A percentile compares a stretch with the other conserved stretches of the same genome.
phyloP scores from a whole-genome alignment of 2,329 filamentous ascomycete species.

The Allantophomopsis cytisporea region DNA sequence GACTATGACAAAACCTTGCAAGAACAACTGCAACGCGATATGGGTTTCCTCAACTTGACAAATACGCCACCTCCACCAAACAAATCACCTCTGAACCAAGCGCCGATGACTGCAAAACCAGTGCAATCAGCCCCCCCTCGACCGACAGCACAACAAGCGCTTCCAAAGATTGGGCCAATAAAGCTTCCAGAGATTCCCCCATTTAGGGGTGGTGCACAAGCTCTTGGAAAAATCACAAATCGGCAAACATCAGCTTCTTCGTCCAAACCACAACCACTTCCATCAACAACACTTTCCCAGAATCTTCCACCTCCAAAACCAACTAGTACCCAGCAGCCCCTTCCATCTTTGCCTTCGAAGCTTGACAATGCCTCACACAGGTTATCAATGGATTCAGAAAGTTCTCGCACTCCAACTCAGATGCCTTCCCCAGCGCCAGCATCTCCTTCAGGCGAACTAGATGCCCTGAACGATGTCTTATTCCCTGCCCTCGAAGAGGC shows the following conservation, averaged over 20 bases:
- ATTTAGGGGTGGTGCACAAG: slow-evolving; percentile 16
- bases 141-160: slow-evolving; percentile 17
- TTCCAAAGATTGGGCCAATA: slow-evolving; percentile 20
- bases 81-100: slow-evolving; percentile 12
- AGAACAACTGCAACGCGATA: slow-evolving; percentile 49
- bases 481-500: slow-evolving; percentile 87
- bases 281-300: slow-evolving; percentile 8
- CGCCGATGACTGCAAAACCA: slow-evolving; percentile 7
- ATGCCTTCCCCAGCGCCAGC: slow-evolving; percentile 43
- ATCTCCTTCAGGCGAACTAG: slow-evolving; percentile 56
- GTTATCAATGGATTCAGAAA: slow-evolving; percentile 11
- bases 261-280: slow-evolving; percentile 13
- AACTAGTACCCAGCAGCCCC: slow-evolving; percentile 13
- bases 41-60: slow-evolving; percentile 39
- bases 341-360: slow-evolving; percentile 18
- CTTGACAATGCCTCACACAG: slow-evolving; percentile 16
- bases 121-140: slow-evolving; percentile 9
- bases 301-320: slow-evolving; percentile 5
- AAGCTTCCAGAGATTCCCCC: slow-evolving; percentile 21
- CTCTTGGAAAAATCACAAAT: slow-evolving; percentile 16
- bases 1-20: slow-evolving; percentile 49
- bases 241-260: slow-evolving; percentile 10
- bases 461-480: slow-evolving; percentile 81
- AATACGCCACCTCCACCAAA: slow-evolving; percentile 5
- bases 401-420: slow-evolving; percentile 25